These are phyloP conservation scores for Psidium friedrichsthalianum DNA, from an alignment of 345 rosid species.

Conservation along the genomic window DNA sequence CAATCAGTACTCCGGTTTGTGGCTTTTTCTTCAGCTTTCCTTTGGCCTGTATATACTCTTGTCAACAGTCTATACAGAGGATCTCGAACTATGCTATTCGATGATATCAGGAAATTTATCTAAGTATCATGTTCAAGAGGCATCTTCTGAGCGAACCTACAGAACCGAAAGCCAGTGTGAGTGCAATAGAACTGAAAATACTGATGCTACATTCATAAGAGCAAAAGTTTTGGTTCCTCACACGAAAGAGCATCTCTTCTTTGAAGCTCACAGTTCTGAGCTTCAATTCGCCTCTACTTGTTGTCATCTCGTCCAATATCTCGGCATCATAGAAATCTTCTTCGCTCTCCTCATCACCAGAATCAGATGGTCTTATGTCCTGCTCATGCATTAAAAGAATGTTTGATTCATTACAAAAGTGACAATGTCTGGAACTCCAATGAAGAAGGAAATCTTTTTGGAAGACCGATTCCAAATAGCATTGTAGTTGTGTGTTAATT, in stretches of 20 bases:
- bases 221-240: background rate
- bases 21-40: background rate
- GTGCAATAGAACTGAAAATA: background rate
- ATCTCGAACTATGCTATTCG: background rate
- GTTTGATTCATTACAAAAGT: background rate
- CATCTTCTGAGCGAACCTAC: constrained; percentile 19
- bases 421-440: background rate
- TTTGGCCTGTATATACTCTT: background rate
- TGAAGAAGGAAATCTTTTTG: background rate
- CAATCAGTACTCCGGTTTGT: background rate
- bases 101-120: background rate
- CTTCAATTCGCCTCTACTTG: constrained; percentile 68
- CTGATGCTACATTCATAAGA: background rate
- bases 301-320: constrained; percentile 71
- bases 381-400: constrained; percentile 3
- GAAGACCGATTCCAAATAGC: background rate
- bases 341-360: constrained; percentile 9
- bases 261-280: constrained; percentile 44
- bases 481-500: background rate
- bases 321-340: constrained; percentile 60
- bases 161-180: constrained; percentile 1
- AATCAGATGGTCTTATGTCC: constrained; percentile 19
- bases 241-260: constrained; percentile 34
- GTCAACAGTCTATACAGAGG: background rate
- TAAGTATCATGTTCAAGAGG: background rate